Conservation (phyloP, 805 yeast genomes). For the Hanseniaspora pseudoguilliermondii region DNA sequence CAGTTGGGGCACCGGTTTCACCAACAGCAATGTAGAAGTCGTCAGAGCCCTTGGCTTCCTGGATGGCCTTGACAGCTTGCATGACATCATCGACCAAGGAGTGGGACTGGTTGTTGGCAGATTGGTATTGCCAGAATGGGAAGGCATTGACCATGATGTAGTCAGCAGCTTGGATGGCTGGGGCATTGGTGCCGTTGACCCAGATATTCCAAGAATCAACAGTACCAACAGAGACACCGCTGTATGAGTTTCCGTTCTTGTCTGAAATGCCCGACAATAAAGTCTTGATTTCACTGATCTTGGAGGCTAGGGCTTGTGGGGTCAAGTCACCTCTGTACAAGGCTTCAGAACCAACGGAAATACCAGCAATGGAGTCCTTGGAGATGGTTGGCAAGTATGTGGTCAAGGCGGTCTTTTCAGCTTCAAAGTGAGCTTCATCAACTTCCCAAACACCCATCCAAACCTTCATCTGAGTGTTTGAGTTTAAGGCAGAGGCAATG, state of each 20-base stretch:
- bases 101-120: slow-evolving; percentile 66
- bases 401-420: slow-evolving; percentile 61
- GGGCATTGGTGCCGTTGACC: slow-evolving; percentile 61
- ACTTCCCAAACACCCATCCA: slow-evolving; percentile 85
- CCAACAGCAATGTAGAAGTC: slow-evolving; percentile 90
- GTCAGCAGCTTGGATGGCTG: slow-evolving; percentile 72
- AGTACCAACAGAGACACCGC: slow-evolving; percentile 67
- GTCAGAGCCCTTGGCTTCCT: slow-evolving; percentile 72
- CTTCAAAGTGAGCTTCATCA: slow-evolving; percentile 62
- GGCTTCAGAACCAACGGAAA: slow-evolving; percentile 92
- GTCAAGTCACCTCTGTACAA: slow-evolving; percentile 80
- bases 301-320: slow-evolving; percentile 56
- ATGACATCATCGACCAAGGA: slow-evolving; percentile 93
- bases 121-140: slow-evolving; percentile 98
- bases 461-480: slow-evolving; percentile 60
- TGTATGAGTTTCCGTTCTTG: slow-evolving; percentile 67
- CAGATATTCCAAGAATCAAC: slow-evolving; percentile 93
- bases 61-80: slow-evolving; percentile 89
- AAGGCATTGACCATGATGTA: slow-evolving; percentile 86
- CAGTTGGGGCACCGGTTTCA: slow-evolving; percentile 95
- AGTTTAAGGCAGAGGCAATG: slow-evolving; percentile 77
- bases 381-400: slow-evolving; percentile 62
- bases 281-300: slow-evolving; percentile 49
- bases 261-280: slow-evolving; percentile 53
- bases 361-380: slow-evolving; percentile 53